Evolutionary conservation across 768 basidiomycete species (phyloP).

Genomic region (Termitomyces sp.): DNA sequence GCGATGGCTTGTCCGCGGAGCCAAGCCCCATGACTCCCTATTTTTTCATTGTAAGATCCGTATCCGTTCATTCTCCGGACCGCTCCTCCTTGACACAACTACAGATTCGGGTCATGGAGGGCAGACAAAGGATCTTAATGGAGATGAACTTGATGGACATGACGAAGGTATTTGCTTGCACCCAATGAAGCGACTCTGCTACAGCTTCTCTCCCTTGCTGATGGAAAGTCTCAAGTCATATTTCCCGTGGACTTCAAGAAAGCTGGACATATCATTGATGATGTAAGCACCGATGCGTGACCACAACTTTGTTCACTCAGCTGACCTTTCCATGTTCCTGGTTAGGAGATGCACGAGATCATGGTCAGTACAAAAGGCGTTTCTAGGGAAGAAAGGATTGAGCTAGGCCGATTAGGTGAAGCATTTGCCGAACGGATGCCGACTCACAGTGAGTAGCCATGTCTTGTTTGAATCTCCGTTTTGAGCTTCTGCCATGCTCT

Average conservation of each 20-base stretch:
- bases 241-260: slow-evolving; percentile 84
- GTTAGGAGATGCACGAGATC: slow-evolving; percentile 42
- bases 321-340: not conserved
- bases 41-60: slow-evolving; percentile 64
- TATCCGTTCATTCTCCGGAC: not conserved
- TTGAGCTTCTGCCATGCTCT: not conserved
- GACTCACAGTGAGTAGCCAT: slow-evolving; percentile 37
- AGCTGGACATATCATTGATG: slow-evolving; percentile 72
- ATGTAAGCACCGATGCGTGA: slow-evolving; percentile 28
- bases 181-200: not conserved
- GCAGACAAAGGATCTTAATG: slow-evolving; percentile 71
- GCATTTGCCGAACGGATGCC: slow-evolving; percentile 41
- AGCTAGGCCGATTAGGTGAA: slow-evolving; percentile 25
- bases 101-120: slow-evolving; percentile 95
- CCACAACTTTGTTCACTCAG: not conserved
- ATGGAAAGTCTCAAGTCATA: slow-evolving; percentile 47
- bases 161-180: slow-evolving; percentile 56
- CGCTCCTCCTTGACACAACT: not conserved
- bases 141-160: slow-evolving; percentile 74
- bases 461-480: not conserved
- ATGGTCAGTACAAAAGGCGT: slow-evolving; percentile 28
- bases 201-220: not conserved
- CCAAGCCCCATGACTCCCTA: slow-evolving; percentile 63
- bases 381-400: not conserved
- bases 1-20: slow-evolving; percentile 61